These are phyloP conservation scores for Huiozyma naganishii DNA, from an alignment of 805 yeast species.

Conservation along the genomic window DNA sequence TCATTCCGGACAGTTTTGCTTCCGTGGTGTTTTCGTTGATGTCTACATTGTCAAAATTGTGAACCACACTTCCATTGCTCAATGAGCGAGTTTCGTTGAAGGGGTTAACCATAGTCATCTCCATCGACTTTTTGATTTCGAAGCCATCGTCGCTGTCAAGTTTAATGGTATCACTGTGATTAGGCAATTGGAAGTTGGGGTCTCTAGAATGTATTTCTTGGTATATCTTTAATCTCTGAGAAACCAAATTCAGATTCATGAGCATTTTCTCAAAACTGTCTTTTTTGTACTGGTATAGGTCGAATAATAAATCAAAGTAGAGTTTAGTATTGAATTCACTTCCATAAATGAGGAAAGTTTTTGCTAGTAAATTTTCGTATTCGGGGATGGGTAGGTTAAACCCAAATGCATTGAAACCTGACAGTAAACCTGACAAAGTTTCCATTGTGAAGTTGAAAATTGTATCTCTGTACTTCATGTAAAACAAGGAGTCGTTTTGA, in stretches of 20 bases:
- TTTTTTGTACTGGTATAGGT: slow-evolving; percentile 8
- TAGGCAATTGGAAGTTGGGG: slow-evolving; percentile 7
- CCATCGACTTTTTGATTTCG: slow-evolving; percentile 17
- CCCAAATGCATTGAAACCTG: background rate
- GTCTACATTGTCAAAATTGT: slow-evolving; percentile 1
- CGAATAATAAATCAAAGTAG: slow-evolving; percentile 15
- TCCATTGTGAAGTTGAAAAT: slow-evolving; percentile 19
- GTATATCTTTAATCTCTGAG: slow-evolving; percentile 20
- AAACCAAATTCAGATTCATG: slow-evolving; percentile 10
- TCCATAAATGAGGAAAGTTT: slow-evolving; percentile 18
- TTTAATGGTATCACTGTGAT: background rate
- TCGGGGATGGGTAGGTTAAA: background rate
- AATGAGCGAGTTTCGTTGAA: slow-evolving; percentile 10
- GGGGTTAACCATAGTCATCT: slow-evolving; percentile 29
- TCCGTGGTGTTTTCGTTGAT: slow-evolving; percentile 1
- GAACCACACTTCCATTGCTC: background rate
- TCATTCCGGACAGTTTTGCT: slow-evolving; percentile 22
- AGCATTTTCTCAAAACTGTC: slow-evolving; percentile 8
- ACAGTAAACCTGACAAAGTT: too few species aligned
- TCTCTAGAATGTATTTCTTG: slow-evolving; percentile 20
- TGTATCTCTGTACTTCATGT: slow-evolving; percentile 21
- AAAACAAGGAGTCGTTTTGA: slow-evolving; percentile 14
- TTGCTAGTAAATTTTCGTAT: slow-evolving; percentile 3
- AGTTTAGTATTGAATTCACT: slow-evolving; percentile 19
- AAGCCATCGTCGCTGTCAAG: slow-evolving; percentile 11